These are phyloP conservation scores for Pezicula neosporulosa DNA, from an alignment of 2,329 filamentous ascomycete species.

Conservation along the genomic window DNA sequence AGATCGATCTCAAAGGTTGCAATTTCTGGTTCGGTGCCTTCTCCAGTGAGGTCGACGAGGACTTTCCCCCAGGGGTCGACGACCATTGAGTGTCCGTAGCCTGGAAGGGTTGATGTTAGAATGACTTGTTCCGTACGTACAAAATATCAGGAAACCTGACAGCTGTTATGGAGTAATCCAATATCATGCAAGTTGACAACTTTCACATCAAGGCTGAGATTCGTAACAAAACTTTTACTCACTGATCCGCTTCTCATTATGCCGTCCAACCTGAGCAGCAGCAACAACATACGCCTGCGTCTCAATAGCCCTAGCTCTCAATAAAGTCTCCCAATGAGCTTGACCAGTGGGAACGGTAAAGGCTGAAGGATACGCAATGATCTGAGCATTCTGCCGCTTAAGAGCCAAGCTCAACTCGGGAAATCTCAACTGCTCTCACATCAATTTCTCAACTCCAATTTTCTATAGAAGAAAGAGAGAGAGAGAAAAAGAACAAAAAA, in stretches of 20 bases:
- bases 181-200: too few species aligned
- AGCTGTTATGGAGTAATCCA: too few species aligned
- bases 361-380: constrained; percentile 84
- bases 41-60: constrained; percentile 58
- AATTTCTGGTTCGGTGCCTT: constrained; percentile 38
- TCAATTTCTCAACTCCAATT: neutral
- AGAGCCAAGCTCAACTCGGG: constrained; percentile 71
- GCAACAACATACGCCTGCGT: constrained; percentile 85
- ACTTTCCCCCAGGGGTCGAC: constrained; percentile 85
- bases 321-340: constrained; percentile 80
- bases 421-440: constrained; percentile 59
- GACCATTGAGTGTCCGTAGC: constrained; percentile 84
- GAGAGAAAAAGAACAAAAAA: neutral
- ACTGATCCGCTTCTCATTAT: constrained; percentile 62
- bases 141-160: too few species aligned
- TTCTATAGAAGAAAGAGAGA: too few species aligned
- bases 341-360: constrained; percentile 84
- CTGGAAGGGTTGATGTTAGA: constrained; percentile 33
- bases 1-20: constrained; percentile 52
- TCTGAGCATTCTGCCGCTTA: constrained; percentile 62
- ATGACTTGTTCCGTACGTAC: too few species aligned
- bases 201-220: too few species aligned
- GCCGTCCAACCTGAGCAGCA: constrained; percentile 74
- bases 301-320: constrained; percentile 82
- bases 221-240: too few species aligned